A percentile compares a stretch with the other conserved stretches of the same genome.
Conservation (phyloP, 2,329 filamentous ascomycete genomes). For the Fusarium burgessii region DNA sequence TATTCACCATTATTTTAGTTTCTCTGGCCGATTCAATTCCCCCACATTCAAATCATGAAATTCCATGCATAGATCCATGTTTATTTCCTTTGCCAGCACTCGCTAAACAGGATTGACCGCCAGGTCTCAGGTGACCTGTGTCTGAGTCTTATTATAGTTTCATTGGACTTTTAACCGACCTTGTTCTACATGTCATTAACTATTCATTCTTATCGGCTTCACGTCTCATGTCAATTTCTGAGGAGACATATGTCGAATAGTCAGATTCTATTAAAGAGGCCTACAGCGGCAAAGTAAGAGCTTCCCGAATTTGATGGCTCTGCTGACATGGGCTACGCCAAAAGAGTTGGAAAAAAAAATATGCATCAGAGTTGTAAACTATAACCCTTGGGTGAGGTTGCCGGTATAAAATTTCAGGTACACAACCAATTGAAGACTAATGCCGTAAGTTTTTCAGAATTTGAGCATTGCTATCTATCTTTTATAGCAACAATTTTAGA, state of each 20-base stretch:
- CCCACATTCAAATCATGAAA: constrained; percentile 3
- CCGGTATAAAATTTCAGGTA: background rate
- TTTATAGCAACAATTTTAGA: background rate
- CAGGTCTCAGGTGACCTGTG: background rate
- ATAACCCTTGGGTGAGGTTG: background rate
- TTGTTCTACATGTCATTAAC: no score
- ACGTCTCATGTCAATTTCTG: no score
- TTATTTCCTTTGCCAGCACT: background rate
- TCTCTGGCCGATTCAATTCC: constrained; percentile 7
- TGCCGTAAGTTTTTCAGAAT: background rate
- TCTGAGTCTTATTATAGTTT: background rate
- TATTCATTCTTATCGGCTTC: no score
- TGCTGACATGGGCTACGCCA: no score
- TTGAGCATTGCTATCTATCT: background rate
- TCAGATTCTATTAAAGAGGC: no score
- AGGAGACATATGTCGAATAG: no score
- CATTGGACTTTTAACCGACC: background rate
- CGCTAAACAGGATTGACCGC: constrained; percentile 8
- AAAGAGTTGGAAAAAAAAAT: no score
- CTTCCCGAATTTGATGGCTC: no score
- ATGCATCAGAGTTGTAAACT: no score
- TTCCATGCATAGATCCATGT: background rate
- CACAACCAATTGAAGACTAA: background rate
- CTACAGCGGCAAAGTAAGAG: no score
- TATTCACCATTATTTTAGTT: constrained; percentile 3